Evolutionary conservation across 768 basidiomycete genomes (phyloP), one percentile per base, ranked within the genome.

Genomic region (Russula vinacea): DNA sequence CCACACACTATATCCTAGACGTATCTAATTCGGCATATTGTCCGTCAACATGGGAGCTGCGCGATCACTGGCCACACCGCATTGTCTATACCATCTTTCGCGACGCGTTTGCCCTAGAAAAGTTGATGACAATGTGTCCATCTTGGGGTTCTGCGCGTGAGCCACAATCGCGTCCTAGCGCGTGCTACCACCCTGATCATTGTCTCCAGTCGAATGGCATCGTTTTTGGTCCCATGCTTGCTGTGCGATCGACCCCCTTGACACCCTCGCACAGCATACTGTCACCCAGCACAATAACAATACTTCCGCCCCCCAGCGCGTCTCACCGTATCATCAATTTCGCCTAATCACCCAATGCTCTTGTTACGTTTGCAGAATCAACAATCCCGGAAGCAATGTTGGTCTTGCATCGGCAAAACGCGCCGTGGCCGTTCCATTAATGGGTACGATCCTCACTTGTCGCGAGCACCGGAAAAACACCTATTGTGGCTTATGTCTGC

Each of bases 321-420:
- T 73, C 44, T 77, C 82, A 0, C 79, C 83, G 6, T 86, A 83
- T 69, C 80, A 77, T 50, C 88, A 90, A 70, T 86, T 84, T 72
- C 85, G 83, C 49, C 80, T 81, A 60, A 82, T 90, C 67, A 74
- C 81, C 44, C 71, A 68, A 26, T 78, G 73, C 62, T 81, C 81
- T 33, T 92, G 89, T 75, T 73, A 79, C 49, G 81, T 90, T 37
- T 92, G 89, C 76, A 82, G 89, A 19, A 77, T 90, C 70, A 90
- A 90, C 72, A 73, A 74, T 2, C 86, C 89, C 1, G 75, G 73
- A 63, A 75, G 79, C 3, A 77, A 74, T 37, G 64, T 74, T 5
- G 89, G 87, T 7, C 79, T 90, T 24, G 78, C 77, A 1, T 64
- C 67, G 37, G 83, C 80, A 19, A 86, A 85, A 73, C 80, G 82